Percentiles rank a stretch among this genome's conserved stretches.
Evolutionary conservation across 257 asterid species (phyloP).

Genomic region (Linderniella brevidens): DNA sequence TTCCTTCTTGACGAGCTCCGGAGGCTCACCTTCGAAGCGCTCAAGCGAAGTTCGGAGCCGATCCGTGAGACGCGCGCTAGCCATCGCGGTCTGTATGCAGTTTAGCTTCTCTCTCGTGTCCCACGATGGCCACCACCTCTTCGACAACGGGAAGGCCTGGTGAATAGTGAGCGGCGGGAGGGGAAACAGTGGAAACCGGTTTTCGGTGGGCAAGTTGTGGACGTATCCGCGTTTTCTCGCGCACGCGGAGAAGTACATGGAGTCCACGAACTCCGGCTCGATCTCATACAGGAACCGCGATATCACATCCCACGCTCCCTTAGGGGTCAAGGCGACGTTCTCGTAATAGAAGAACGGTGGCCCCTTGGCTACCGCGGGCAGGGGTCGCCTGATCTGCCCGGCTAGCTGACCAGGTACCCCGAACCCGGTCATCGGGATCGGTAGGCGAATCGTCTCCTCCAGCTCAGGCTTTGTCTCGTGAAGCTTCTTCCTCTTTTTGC

Average conservation of each 20-base stretch:
- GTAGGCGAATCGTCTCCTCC: conserved; percentile 32
- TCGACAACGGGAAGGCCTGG: conserved; percentile 39
- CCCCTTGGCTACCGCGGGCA: conserved; percentile 28
- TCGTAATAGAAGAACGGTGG: conserved; percentile 47
- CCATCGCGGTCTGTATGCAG: conserved; percentile 37
- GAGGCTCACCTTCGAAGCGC: conserved; percentile 38
- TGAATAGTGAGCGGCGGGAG: conserved; percentile 33
- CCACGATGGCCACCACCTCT: conserved; percentile 56
- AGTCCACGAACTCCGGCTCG: conserved; percentile 53
- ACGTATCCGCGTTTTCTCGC: conserved; percentile 52
- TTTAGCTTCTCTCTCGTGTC: conserved; percentile 36
- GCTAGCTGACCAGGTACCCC: conserved; percentile 27
- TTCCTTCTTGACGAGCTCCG: conserved; percentile 23
- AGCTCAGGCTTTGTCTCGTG: conserved; percentile 10
- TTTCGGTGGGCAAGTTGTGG: conserved; percentile 40
- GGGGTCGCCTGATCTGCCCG: conserved; percentile 15
- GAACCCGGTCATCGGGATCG: conserved; percentile 56
- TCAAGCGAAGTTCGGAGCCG: conserved; percentile 31
- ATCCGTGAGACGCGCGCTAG: conserved; percentile 32
- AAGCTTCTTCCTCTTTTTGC: conserved; percentile 25
- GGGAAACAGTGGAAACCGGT: conserved; percentile 42
- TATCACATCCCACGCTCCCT: conserved; percentile 59
- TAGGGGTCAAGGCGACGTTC: conserved; percentile 54
- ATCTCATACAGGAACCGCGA: conserved; percentile 27
- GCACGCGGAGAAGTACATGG: conserved; percentile 32